A percentile compares a stretch with the other conserved stretches of the same genome.
phyloP scores from a whole-genome alignment of 306 rosid genomes.

The Begonia masoniana region DNA sequence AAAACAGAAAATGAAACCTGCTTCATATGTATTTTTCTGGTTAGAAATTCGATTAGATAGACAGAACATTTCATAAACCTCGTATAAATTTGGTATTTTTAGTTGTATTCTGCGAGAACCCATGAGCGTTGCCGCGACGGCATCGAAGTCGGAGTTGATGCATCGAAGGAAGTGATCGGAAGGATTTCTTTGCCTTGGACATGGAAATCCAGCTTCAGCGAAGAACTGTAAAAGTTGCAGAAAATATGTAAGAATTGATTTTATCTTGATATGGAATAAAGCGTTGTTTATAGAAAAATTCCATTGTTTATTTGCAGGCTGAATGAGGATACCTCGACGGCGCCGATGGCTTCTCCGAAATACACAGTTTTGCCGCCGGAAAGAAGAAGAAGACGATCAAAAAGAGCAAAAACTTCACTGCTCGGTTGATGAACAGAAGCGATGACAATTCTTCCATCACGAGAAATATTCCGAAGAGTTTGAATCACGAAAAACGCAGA shows the following conservation, averaged over 20 bases:
- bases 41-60: not conserved
- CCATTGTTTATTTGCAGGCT: too few species aligned
- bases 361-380: conserved; percentile 74
- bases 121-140: conserved; percentile 28
- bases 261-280: too few species aligned
- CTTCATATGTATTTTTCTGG: not conserved
- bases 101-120: conserved; percentile 34
- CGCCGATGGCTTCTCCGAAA: conserved; percentile 56
- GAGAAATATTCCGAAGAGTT: conserved; percentile 60
- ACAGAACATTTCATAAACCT: not conserved
- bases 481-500: conserved; percentile 82
- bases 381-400: conserved; percentile 83
- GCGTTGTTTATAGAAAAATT: too few species aligned
- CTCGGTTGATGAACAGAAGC: conserved; percentile 93
- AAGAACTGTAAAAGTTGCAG: conserved; percentile 47
- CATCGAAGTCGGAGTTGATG: conserved; percentile 79
- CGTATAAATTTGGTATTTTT: not conserved
- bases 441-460: conserved; percentile 68
- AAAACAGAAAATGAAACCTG: not conserved
- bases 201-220: conserved; percentile 72
- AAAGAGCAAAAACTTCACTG: conserved; percentile 83
- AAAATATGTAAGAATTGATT: not conserved
- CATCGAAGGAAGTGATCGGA: conserved; percentile 93
- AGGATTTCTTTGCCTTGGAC: conserved; percentile 86
- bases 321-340: conserved; percentile 47